Percentiles rank a stretch among this genome's conserved stretches.
These are phyloP conservation scores for Panaeolus papilionaceus DNA, from an alignment of 768 basidiomycete species.

Conservation along the genomic window DNA sequence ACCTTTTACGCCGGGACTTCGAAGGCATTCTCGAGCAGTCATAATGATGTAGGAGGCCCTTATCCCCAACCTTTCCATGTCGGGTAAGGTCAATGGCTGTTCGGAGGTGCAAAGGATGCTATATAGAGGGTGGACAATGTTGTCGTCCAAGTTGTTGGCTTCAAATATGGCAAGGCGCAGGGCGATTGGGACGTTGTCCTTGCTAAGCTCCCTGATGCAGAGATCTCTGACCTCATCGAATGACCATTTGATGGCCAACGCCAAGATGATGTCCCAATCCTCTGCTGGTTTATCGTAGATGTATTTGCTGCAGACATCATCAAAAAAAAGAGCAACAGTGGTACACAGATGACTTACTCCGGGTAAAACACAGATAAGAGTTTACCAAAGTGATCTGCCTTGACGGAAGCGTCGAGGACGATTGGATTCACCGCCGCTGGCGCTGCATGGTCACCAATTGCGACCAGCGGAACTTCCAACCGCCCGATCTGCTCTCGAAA, in stretches of 20 bases:
- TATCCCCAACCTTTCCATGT: slow-evolving; percentile 33
- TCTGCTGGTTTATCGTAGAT: background rate
- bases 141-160: background rate
- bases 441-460: background rate
- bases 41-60: slow-evolving; percentile 54
- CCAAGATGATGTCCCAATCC: background rate
- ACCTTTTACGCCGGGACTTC: slow-evolving; percentile 23
- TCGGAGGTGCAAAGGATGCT: background rate
- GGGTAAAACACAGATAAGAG: slow-evolving; percentile 17
- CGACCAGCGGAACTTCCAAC: background rate
- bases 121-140: background rate
- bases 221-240: slow-evolving; percentile 4
- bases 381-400: slow-evolving; percentile 16
- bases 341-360: background rate
- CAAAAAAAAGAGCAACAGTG: background rate
- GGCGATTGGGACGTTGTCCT: background rate
- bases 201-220: background rate
- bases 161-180: slow-evolving; percentile 1
- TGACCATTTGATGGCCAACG: background rate
- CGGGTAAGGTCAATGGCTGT: background rate
- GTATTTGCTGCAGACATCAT: background rate
- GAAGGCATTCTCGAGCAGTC: slow-evolving; percentile 52
- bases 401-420: background rate
- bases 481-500: background rate
- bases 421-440: background rate